phyloP scores from a whole-genome alignment of 345 rosid genomes.

The Aegle marmelos region DNA sequence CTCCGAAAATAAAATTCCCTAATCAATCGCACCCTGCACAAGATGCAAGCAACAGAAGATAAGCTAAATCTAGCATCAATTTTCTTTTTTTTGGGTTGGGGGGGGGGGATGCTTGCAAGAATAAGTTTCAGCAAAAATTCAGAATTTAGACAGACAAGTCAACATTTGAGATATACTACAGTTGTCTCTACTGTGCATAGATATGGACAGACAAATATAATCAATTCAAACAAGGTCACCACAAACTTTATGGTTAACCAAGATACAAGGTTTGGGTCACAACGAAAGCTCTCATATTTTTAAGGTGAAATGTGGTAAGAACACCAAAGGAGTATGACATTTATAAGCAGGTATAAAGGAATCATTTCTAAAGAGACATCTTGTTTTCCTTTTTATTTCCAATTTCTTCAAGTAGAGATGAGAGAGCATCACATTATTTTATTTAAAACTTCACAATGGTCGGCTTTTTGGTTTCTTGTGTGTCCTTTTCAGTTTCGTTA shows the following conservation, averaged over 20 bases:
- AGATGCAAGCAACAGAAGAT: background rate
- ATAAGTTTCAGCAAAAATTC: background rate
- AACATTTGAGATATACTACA: no score
- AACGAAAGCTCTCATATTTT: background rate
- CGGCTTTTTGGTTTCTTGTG: background rate
- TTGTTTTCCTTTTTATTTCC: background rate
- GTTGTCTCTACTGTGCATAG: background rate
- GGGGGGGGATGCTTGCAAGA: no score
- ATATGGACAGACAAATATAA: background rate
- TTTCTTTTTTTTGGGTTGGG: no score
- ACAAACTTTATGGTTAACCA: background rate
- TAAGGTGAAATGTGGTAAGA: background rate
- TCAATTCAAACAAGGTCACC: background rate
- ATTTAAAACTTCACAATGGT: background rate
- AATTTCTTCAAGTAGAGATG: background rate
- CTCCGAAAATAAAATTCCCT: constrained; percentile 1
- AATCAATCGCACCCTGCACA: background rate
- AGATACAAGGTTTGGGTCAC: background rate
- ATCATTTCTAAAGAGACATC: background rate
- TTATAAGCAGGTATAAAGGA: background rate
- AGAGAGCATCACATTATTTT: background rate
- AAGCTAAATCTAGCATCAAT: background rate
- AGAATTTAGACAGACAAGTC: background rate
- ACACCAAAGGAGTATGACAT: background rate
- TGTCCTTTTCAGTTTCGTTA: background rate